Percentiles rank a stretch among this genome's conserved stretches.
Conservation (phyloP, 2,329 filamentous ascomycete genomes). For the Penicillium verrucosum region DNA sequence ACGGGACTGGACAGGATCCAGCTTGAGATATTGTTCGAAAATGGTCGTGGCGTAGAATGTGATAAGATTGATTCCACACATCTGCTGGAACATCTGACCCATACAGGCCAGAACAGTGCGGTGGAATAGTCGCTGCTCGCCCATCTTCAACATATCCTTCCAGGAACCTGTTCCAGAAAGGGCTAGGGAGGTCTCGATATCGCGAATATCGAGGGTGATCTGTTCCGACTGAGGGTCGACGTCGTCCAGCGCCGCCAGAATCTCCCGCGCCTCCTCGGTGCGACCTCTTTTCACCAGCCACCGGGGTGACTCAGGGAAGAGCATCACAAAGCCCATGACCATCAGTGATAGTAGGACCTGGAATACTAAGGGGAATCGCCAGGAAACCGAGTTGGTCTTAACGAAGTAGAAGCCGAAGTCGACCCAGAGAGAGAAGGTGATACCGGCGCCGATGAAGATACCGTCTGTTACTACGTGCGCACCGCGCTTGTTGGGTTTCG, state of each 20-base stretch:
- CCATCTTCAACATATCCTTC: slow-evolving; percentile 40
- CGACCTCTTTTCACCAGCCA: slow-evolving; percentile 48
- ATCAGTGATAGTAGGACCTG: slow-evolving; percentile 35
- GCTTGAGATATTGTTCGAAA: slow-evolving; percentile 5
- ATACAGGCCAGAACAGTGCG: slow-evolving; percentile 33
- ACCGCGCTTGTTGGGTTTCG: slow-evolving; percentile 25
- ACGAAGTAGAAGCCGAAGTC: slow-evolving; percentile 46
- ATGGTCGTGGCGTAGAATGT: slow-evolving; percentile 31
- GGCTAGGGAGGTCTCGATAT: slow-evolving; percentile 42
- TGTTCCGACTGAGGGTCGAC: slow-evolving; percentile 40
- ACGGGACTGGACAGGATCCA: slow-evolving; percentile 3
- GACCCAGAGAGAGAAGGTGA: slow-evolving; percentile 49
- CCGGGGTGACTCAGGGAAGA: slow-evolving; percentile 42
- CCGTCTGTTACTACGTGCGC: slow-evolving; percentile 50
- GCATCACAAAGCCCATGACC: slow-evolving; percentile 33
- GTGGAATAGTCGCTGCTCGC: slow-evolving; percentile 36
- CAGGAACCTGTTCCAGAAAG: slow-evolving; percentile 34
- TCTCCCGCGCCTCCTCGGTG: slow-evolving; percentile 33
- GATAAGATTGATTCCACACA: slow-evolving; percentile 39
- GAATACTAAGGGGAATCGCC: slow-evolving; percentile 44
- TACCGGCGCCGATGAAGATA: slow-evolving; percentile 47
- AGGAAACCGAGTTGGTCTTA: slow-evolving; percentile 38
- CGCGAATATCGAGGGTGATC: slow-evolving; percentile 39
- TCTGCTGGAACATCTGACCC: slow-evolving; percentile 38
- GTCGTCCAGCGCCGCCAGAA: slow-evolving; percentile 42